phyloP scores from a whole-genome alignment of 495 filamentous ascomycete species.

The Neurospora pannonica region DNA sequence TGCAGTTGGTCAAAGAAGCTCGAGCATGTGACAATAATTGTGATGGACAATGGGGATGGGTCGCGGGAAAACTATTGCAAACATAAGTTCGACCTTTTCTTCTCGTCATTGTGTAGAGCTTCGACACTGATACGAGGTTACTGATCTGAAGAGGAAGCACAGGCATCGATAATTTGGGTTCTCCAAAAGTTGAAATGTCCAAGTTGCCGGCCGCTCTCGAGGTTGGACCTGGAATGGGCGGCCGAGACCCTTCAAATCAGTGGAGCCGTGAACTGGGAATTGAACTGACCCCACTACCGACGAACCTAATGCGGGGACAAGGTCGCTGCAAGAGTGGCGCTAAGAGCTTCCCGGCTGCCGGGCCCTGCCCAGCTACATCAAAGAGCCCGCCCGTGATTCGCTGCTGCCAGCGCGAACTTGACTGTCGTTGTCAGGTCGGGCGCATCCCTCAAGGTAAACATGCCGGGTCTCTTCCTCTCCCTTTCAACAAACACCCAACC shows the following conservation, averaged over 20 bases:
- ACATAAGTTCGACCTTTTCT: neutral
- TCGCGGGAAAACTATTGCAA: neutral
- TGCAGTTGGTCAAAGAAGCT: neutral
- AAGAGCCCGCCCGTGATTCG: neutral
- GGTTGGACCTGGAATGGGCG: neutral
- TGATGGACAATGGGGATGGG: neutral
- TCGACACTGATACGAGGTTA: neutral
- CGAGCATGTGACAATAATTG: neutral
- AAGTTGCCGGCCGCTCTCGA: neutral
- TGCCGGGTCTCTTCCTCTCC: neutral
- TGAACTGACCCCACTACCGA: neutral
- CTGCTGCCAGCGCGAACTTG: conserved; percentile 12
- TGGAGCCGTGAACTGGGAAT: neutral
- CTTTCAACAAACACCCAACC: neutral
- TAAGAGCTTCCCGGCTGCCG: neutral
- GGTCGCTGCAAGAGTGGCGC: too few relatives aligned
- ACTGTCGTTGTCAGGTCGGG: neutral
- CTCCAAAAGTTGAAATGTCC: neutral
- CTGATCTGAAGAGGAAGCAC: neutral
- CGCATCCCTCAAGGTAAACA: neutral
- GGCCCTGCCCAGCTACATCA: conserved; percentile 6
- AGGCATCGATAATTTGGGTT: neutral
- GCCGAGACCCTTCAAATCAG: neutral
- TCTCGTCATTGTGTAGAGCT: neutral
- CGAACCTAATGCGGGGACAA: neutral